These are phyloP conservation scores for Mollisia scopiformis DNA, from an alignment of 2,329 filamentous ascomycete species.

Conservation along the genomic window DNA sequence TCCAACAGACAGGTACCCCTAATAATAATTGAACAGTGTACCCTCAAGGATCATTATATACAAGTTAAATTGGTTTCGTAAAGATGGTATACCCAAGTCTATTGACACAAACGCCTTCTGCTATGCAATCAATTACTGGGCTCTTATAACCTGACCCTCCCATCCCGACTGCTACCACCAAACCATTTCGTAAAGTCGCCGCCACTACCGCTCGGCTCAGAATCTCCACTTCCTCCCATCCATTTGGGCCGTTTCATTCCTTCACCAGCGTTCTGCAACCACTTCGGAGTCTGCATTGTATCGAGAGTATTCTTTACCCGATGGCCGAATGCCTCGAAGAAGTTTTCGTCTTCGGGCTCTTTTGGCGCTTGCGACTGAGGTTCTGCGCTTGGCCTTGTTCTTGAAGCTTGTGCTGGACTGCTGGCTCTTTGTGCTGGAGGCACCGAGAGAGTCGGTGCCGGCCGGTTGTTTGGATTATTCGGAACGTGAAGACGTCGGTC, in stretches of 20 bases:
- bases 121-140: conserved; percentile 28
- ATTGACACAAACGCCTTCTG: conserved; percentile 32
- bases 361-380: conserved; percentile 42
- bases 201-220: conserved; percentile 34
- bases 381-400: conserved; percentile 27
- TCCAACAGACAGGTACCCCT: background rate
- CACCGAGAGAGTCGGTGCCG: conserved; percentile 31
- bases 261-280: conserved; percentile 73
- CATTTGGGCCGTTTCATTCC: conserved; percentile 78
- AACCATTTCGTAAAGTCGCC: conserved; percentile 62
- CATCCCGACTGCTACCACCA: conserved; percentile 49
- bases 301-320: conserved; percentile 93
- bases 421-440: conserved; percentile 34
- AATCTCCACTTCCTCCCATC: conserved; percentile 67
- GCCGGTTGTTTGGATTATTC: conserved; percentile 32
- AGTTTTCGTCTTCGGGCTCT: conserved; percentile 73
- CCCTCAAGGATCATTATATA: background rate
- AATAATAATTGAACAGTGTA: background rate
- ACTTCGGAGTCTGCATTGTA: conserved; percentile 77
- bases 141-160: conserved; percentile 35
- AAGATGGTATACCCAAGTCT: conserved; percentile 17
- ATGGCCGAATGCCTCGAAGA: conserved; percentile 83
- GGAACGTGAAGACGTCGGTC: conserved; percentile 28
- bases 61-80: conserved; percentile 1
- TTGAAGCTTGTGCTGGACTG: conserved; percentile 35